Conservation (phyloP, 202 grass and related monocot species). For the Tripidium arundinaceum region DNA sequence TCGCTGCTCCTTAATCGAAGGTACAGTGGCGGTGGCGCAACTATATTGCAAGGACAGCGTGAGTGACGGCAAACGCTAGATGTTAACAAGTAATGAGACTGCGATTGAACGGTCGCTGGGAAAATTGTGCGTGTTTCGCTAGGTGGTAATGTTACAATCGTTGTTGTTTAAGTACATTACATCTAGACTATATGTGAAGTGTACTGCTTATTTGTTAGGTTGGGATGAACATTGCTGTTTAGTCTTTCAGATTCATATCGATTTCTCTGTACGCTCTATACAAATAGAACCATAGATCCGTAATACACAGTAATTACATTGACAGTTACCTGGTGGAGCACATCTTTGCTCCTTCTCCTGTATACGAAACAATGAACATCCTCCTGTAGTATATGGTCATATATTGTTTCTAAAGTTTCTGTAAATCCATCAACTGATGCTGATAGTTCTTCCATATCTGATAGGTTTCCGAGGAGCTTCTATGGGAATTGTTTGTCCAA, state of each 20-base stretch:
- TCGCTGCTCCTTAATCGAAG: neutral
- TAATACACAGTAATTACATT: neutral
- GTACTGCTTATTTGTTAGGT: neutral
- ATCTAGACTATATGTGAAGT: neutral
- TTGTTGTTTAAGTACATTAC: neutral
- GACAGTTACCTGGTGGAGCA: neutral
- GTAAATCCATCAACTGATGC: neutral
- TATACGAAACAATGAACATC: neutral
- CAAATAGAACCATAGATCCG: neutral
- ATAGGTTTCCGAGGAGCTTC: slow-evolving; percentile 70
- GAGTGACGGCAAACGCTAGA: neutral
- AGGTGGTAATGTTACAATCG: neutral
- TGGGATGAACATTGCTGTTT: neutral
- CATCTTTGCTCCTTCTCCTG: neutral
- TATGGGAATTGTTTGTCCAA: slow-evolving; percentile 98
- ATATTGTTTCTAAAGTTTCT: neutral
- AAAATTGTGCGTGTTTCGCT: neutral
- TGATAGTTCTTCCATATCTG: slow-evolving; percentile 23
- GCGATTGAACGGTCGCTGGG: neutral
- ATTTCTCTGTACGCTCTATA: neutral
- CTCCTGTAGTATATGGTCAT: neutral
- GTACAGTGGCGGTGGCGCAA: neutral
- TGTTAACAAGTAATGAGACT: no score
- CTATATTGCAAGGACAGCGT: neutral
- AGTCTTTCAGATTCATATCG: neutral